Base-by-base conservation (phyloP, 306 rosid species). In the Trichosanthes cucumerina region DNA sequence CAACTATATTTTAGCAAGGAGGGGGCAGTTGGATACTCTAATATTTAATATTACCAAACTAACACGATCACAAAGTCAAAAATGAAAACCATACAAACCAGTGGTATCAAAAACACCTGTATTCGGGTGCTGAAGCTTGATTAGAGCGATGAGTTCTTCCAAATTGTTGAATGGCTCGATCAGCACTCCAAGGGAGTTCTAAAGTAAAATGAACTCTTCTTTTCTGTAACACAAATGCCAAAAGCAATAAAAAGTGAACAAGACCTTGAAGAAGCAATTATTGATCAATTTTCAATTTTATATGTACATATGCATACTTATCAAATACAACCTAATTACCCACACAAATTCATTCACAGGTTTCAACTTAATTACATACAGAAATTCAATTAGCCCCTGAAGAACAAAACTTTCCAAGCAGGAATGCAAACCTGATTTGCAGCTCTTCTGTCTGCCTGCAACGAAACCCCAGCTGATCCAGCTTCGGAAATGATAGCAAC, bases 101-200 rank as follows among this genome's bases (percentile, higher is more conserved):
- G 69, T 36, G 78, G 70, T 16, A 28, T 74, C 62, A 64, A 36
- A 41, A 41, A 83, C 80, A 95, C 99, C 99, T 92, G 86, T 95
- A 95, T 80, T 92, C 92, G 7, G 99, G 99, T 52, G 99, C 99
- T 9, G 97, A 95, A 79, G 99, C 96, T 88, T 95, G 99, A 88
- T 95, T 95, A 36, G 99, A 95, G 46, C 99, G 88, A 84, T 95
- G 99, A 77, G 99, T 95, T 87, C 99, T 90, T 89, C 99, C 99
- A 82, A 95, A 95, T 85, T 95, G 99, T 85, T 95, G 99, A 79
- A 95, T 95, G 39, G 99, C 99, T 78, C 99, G 87, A 82, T 95
- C 99, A 79, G 99, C 99, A 88, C 99, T 95, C 99, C 99, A 95
- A 44, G 99, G 99, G 82, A 95, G 97, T 80, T 95, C 99, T 53